phyloP scores from a whole-genome alignment of 1,139 yeast genomes.

The Barnettozyma hawaiiensis region DNA sequence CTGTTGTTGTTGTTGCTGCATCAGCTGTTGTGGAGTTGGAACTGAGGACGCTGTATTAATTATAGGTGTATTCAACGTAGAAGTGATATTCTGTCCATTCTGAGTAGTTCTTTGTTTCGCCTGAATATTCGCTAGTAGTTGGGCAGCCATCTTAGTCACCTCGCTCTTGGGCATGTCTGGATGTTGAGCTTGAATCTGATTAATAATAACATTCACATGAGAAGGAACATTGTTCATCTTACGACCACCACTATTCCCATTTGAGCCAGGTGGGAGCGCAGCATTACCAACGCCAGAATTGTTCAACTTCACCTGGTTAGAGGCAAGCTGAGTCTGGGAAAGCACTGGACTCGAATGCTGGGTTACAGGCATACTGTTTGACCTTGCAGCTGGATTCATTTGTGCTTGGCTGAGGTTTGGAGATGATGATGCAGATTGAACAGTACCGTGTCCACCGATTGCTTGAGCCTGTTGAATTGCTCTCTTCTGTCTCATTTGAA shows the following conservation, averaged over 20 bases:
- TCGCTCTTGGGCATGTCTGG: constrained; percentile 67
- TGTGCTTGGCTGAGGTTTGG: constrained; percentile 20
- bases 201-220: constrained; percentile 65
- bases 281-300: not conserved
- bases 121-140: constrained; percentile 56
- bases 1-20: constrained; percentile 23
- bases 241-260: constrained; percentile 23
- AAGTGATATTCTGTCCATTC: not conserved
- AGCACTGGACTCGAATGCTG: constrained; percentile 11
- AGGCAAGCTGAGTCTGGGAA: constrained; percentile 2
- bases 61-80: not conserved
- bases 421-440: constrained; percentile 18
- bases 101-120: constrained; percentile 34
- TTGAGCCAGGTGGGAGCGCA: not conserved
- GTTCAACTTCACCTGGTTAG: not conserved
- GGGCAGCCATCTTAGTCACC: constrained; percentile 67
- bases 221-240: constrained; percentile 42
- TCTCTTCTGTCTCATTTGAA: constrained; percentile 26
- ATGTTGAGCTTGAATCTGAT: constrained; percentile 62
- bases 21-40: constrained; percentile 25
- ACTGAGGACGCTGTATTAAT: constrained; percentile 14
- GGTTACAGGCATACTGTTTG: constrained; percentile 18
- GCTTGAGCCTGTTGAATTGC: constrained; percentile 35
- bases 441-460: not conserved
- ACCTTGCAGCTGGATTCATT: constrained; percentile 18